Conservation (phyloP, 2,329 filamentous ascomycete genomes). For the Penicillium sp. region DNA sequence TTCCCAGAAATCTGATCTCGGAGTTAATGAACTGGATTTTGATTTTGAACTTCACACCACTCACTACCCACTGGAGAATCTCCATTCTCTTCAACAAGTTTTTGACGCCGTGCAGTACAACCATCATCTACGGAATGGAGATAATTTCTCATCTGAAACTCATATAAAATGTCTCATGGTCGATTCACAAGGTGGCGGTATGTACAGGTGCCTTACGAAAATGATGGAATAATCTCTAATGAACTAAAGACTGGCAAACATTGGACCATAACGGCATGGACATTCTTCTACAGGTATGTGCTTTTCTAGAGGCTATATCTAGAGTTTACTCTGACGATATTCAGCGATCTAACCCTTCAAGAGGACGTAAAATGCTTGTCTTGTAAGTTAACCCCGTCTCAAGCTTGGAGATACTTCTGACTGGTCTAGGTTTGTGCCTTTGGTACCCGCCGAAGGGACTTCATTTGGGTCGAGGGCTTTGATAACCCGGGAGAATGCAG, state of each 20-base stretch:
- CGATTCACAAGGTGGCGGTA: constrained; percentile 3
- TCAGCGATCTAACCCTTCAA: background rate
- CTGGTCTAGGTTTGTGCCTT: constrained; percentile 8
- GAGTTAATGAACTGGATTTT: constrained; percentile 15
- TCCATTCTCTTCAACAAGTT: constrained; percentile 18
- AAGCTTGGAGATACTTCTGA: background rate
- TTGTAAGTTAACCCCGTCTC: constrained; percentile 1
- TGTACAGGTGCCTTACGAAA: background rate
- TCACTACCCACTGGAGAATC: constrained; percentile 11
- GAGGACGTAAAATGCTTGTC: constrained; percentile 6
- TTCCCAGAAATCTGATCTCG: constrained; percentile 6
- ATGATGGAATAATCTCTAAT: background rate
- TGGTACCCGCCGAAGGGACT: constrained; percentile 12
- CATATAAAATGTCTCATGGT: constrained; percentile 10
- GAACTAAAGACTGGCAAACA: constrained; percentile 1
- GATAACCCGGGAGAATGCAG: constrained; percentile 7
- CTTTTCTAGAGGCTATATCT: background rate
- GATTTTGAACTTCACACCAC: constrained; percentile 5
- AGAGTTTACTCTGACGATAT: background rate
- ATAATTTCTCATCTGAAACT: constrained; percentile 15
- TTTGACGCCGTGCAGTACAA: constrained; percentile 17
- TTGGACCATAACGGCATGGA: constrained; percentile 1
- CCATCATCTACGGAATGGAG: constrained; percentile 7
- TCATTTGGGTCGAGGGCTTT: constrained; percentile 10
- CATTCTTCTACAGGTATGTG: background rate